These are phyloP conservation scores for Calcarisporium arbuscula DNA, from an alignment of 2,329 filamentous ascomycete genomes.

Conservation along the genomic window DNA sequence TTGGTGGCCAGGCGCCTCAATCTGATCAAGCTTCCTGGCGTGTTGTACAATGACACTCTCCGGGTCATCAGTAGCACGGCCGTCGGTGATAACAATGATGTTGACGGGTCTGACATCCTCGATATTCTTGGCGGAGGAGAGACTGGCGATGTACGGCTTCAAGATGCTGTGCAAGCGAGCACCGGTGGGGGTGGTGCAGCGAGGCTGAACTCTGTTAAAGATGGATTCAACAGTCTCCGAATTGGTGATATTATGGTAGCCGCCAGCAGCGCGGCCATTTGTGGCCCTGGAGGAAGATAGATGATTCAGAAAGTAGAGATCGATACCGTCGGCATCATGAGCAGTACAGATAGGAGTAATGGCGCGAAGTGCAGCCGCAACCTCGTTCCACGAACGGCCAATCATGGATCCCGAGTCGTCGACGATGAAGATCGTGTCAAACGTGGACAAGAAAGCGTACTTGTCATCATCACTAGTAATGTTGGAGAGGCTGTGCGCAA, in stretches of 20 bases:
- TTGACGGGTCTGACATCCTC: slow-evolving; percentile 68
- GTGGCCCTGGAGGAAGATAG: slow-evolving; percentile 30
- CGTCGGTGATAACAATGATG: slow-evolving; percentile 90
- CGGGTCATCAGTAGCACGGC: slow-evolving; percentile 71
- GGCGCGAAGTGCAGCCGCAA: slow-evolving; percentile 58
- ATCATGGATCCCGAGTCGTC: slow-evolving; percentile 90
- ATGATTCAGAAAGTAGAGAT: slow-evolving; percentile 87
- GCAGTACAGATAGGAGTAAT: slow-evolving; percentile 78
- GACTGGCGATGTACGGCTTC: slow-evolving; percentile 55
- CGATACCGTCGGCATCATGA: slow-evolving; percentile 78
- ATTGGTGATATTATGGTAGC: slow-evolving; percentile 59
- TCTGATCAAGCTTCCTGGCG: slow-evolving; percentile 63
- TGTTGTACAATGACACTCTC: slow-evolving; percentile 60
- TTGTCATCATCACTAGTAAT: slow-evolving; percentile 51
- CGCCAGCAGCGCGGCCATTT: slow-evolving; percentile 34
- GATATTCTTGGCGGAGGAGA: slow-evolving; percentile 32
- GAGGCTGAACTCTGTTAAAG: slow-evolving; percentile 62
- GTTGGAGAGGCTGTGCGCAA: slow-evolving; percentile 15
- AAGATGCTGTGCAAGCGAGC: slow-evolving; percentile 65
- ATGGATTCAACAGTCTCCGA: slow-evolving; percentile 56
- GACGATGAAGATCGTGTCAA: slow-evolving; percentile 86
- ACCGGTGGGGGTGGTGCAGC: slow-evolving; percentile 68
- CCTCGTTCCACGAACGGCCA: slow-evolving; percentile 70
- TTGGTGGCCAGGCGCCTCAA: slow-evolving; percentile 71
- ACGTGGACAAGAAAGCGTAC: slow-evolving; percentile 69